Conservation (phyloP, 768 basidiomycete genomes). For the Cystofilobasidium macerans region DNA sequence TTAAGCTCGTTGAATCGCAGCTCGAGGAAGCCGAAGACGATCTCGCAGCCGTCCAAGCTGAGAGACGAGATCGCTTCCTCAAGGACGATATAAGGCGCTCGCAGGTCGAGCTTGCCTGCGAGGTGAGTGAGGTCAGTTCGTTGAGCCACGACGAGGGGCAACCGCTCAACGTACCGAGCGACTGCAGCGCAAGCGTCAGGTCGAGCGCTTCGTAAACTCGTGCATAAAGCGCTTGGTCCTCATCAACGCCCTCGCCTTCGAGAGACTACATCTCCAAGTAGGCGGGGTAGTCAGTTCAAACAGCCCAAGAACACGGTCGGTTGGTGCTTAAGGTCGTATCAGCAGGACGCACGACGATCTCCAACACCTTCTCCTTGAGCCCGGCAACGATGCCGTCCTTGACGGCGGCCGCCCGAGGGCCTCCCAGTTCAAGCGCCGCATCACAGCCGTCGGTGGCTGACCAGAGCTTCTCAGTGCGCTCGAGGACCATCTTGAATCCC, state of each 20-base stretch:
- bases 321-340: not conserved
- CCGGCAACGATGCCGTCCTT: not conserved
- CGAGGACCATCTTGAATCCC: too few relatives aligned
- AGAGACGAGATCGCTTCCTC: constrained; percentile 18
- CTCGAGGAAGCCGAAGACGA: constrained; percentile 23
- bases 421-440: not conserved
- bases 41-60: constrained; percentile 8
- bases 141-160: not conserved
- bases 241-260: not conserved
- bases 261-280: too few relatives aligned
- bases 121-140: not conserved
- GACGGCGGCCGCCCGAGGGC: not conserved
- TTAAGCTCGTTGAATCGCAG: constrained; percentile 11
- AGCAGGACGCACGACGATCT: not conserved
- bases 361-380: not conserved
- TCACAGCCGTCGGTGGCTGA: not conserved
- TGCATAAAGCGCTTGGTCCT: not conserved
- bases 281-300: not conserved
- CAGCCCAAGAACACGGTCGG: not conserved
- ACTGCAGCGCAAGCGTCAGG: constrained; percentile 3
- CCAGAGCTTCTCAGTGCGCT: not conserved
- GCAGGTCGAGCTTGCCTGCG: constrained; percentile 23
- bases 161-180: not conserved
- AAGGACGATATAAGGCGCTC: constrained; percentile 13
- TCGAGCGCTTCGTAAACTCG: not conserved